Percentiles rank a stretch among this genome's conserved stretches.
Evolutionary conservation across 108 stramenopile species (phyloP).

Genomic region (Tribonema minus): DNA sequence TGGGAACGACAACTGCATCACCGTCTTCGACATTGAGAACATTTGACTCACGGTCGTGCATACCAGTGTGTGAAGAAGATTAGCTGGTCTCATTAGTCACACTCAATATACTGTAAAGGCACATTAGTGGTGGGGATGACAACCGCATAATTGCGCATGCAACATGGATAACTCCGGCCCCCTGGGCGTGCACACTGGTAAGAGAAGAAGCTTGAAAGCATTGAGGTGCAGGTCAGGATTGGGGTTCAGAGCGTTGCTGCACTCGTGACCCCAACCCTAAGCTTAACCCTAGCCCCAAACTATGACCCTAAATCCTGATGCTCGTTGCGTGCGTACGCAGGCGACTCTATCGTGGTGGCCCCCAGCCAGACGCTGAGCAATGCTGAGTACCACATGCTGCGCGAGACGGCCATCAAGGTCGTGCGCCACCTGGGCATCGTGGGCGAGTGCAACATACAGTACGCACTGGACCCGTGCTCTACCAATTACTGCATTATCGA

Average conservation of each 20-base stretch:
- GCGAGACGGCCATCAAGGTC: conserved; percentile 83
- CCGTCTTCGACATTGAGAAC: conserved; percentile 98
- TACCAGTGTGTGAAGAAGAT: no score
- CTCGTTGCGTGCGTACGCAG: conserved; percentile 96
- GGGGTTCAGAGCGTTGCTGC: no score
- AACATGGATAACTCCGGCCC: conserved; percentile 81
- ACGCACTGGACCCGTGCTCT: conserved; percentile 88
- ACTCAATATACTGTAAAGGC: no score
- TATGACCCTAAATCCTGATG: no score
- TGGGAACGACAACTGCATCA: conserved; percentile 71
- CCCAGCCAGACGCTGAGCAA: conserved; percentile 94
- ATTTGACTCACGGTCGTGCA: no score
- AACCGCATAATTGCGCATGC: conserved; percentile 92
- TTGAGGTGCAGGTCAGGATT: no score
- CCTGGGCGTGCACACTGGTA: conserved; percentile 17
- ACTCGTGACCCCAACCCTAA: no score
- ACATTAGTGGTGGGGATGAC: conserved; percentile 57
- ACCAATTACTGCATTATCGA: conserved; percentile 95
- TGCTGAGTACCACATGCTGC: conserved; percentile 96
- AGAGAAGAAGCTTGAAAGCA: no score
- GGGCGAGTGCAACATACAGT: conserved; percentile 99
- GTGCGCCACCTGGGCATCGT: conserved; percentile 93
- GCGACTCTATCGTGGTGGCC: conserved; percentile 96
- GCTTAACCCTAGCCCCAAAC: no score
- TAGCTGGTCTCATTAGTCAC: no score